A percentile compares a stretch with the other conserved stretches of the same genome.
Conservation (phyloP, 805 yeast species). For the Metschnikowia arizonensis region DNA sequence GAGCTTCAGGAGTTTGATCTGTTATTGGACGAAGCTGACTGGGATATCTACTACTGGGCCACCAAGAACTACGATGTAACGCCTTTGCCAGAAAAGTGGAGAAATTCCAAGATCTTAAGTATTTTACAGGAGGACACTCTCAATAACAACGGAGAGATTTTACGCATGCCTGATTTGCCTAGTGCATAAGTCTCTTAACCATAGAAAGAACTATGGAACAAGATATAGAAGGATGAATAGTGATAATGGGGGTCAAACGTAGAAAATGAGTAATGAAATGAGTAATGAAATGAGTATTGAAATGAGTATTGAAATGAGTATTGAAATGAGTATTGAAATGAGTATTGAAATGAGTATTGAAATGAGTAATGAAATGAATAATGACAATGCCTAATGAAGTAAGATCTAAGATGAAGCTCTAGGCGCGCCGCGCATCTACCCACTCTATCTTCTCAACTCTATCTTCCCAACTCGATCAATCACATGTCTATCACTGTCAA, state of each 20-base stretch:
- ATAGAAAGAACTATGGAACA: too few relatives aligned
- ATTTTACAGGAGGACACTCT: constrained; percentile 69
- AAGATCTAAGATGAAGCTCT: background rate
- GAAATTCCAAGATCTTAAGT: constrained; percentile 57
- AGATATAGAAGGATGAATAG: too few relatives aligned
- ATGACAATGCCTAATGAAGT: too few relatives aligned
- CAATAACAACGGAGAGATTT: constrained; percentile 64
- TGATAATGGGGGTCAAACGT: too few relatives aligned
- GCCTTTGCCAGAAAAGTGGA: constrained; percentile 87
- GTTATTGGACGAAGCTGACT: constrained; percentile 89
- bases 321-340: too few relatives aligned
- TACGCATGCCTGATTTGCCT: constrained; percentile 74
- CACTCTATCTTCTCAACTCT: background rate
- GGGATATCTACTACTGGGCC: constrained; percentile 99
- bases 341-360: too few relatives aligned
- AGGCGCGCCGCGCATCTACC: background rate
- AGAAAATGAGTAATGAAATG: too few relatives aligned
- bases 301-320: too few relatives aligned
- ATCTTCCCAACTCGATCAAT: background rate
- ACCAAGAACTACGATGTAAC: constrained; percentile 76
- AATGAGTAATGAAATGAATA: too few relatives aligned
- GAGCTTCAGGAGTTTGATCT: constrained; percentile 83
- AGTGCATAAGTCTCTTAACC: background rate
- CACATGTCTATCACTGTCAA: constrained; percentile 2
- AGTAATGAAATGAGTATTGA: too few relatives aligned